Percentiles rank a stretch among this genome's conserved stretches.
These are phyloP conservation scores for Aspergillus ellipticus DNA, from an alignment of 495 filamentous ascomycete species.

Conservation along the genomic window DNA sequence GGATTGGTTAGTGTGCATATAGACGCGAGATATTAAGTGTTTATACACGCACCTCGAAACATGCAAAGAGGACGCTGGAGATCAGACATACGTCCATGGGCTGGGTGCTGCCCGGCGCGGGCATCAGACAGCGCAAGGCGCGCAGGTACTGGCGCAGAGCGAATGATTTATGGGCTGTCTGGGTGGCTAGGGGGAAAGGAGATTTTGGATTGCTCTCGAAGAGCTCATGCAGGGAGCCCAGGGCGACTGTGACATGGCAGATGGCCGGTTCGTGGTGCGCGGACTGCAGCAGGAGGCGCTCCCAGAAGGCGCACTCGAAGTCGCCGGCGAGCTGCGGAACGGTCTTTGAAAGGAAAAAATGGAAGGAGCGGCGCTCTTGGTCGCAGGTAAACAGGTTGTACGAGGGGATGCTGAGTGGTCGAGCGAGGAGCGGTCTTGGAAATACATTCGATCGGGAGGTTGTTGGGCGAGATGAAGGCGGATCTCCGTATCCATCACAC, in stretches of 20 bases:
- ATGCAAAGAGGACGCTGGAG: neutral
- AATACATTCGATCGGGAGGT: neutral
- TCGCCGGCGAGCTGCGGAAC: constrained; percentile 1
- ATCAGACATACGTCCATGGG: neutral
- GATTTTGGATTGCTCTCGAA: no score
- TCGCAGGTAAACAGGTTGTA: neutral
- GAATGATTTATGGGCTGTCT: neutral
- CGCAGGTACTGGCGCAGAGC: neutral
- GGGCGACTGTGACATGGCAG: neutral
- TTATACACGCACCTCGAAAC: neutral
- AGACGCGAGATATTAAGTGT: no score
- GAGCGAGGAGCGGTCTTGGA: neutral
- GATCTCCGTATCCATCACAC: neutral
- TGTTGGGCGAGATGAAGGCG: neutral
- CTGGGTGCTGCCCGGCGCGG: neutral
- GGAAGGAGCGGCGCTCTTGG: neutral
- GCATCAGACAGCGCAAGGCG: neutral
- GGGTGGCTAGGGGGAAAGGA: neutral
- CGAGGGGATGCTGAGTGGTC: neutral
- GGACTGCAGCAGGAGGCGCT: neutral
- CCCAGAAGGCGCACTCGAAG: constrained; percentile 1
- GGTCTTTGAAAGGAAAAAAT: neutral
- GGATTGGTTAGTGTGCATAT: no score
- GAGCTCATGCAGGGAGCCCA: neutral
- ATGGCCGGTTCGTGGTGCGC: neutral